Evolutionary conservation across 805 yeast genomes (phyloP).

Genomic region (Cyberlindnera euphorbiiphila): DNA sequence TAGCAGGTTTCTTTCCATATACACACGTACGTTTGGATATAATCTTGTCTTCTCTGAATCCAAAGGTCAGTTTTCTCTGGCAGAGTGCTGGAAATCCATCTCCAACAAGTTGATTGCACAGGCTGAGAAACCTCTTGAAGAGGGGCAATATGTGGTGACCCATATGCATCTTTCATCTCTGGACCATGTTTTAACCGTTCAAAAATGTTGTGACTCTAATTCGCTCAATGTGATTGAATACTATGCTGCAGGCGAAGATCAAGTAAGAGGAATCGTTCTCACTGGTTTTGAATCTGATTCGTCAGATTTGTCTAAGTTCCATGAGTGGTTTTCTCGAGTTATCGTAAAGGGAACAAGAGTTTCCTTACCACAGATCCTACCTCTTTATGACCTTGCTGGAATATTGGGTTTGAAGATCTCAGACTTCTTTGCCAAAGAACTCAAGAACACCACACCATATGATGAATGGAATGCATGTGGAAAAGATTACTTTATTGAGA

Average conservation of each 20-base stretch:
- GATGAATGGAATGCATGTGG: slow-evolving; percentile 51
- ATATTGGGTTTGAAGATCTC: slow-evolving; percentile 32
- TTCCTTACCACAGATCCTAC: slow-evolving; percentile 13
- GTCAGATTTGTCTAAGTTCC: slow-evolving; percentile 16
- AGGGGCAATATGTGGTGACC: too few relatives aligned
- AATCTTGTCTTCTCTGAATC: slow-evolving; percentile 28
- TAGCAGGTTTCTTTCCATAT: slow-evolving; percentile 36
- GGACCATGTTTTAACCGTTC: too few relatives aligned
- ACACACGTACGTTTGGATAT: slow-evolving; percentile 29
- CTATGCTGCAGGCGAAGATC: slow-evolving; percentile 23
- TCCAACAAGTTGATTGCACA: background rate
- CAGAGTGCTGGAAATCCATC: slow-evolving; percentile 27
- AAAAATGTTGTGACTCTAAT: background rate
- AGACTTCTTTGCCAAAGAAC: slow-evolving; percentile 39
- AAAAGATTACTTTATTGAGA: slow-evolving; percentile 37
- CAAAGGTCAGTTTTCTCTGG: slow-evolving; percentile 31
- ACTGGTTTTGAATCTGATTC: slow-evolving; percentile 29
- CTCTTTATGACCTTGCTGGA: slow-evolving; percentile 7
- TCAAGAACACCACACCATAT: slow-evolving; percentile 42
- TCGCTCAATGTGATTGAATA: background rate
- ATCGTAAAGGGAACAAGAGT: slow-evolving; percentile 35
- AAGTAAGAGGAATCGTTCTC: slow-evolving; percentile 37
- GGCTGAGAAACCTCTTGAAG: background rate
- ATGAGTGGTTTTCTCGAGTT: slow-evolving; percentile 37
- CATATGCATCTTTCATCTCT: too few relatives aligned